Conservation (phyloP, 73 alveolate genomes). For the Stentor coeruleus region DNA sequence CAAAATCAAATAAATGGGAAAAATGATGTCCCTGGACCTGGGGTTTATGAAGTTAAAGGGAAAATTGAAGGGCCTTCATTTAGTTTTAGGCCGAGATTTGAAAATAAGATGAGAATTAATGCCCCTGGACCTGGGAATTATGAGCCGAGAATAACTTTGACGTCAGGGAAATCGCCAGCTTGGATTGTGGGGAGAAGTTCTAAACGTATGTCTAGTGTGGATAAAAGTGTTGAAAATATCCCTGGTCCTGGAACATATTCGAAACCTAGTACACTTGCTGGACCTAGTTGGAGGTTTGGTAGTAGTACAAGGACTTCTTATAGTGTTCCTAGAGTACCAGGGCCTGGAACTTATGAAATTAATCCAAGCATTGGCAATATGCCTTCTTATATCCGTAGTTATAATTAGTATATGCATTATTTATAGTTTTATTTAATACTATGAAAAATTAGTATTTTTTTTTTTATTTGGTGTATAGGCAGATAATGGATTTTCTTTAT, state of each 20-base stretch:
- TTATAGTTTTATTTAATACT: too few species aligned
- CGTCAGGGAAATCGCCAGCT: neutral
- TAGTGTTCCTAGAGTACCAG: neutral
- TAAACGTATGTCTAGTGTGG: neutral
- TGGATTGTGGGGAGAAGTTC: neutral
- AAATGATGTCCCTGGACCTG: neutral
- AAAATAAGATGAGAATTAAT: too few species aligned
- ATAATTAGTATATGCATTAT: too few species aligned
- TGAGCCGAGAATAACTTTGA: neutral
- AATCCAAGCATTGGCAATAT: too few species aligned
- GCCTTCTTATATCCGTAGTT: too few species aligned
- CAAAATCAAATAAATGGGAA: neutral
- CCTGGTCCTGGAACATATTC: constrained; percentile 1
- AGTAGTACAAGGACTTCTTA: neutral
- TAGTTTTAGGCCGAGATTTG: neutral
- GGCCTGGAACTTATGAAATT: constrained; percentile 1
- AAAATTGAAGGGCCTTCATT: neutral
- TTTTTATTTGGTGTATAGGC: too few species aligned
- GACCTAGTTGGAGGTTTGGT: neutral
- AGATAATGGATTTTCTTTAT: too few species aligned
- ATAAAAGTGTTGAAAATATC: too few species aligned
- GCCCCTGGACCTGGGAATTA: neutral
- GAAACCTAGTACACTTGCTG: neutral
- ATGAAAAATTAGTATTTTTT: too few species aligned
- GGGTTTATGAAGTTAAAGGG: neutral